These are phyloP conservation scores for Morella rubra DNA, from an alignment of 306 rosid genomes.

Conservation along the genomic window DNA sequence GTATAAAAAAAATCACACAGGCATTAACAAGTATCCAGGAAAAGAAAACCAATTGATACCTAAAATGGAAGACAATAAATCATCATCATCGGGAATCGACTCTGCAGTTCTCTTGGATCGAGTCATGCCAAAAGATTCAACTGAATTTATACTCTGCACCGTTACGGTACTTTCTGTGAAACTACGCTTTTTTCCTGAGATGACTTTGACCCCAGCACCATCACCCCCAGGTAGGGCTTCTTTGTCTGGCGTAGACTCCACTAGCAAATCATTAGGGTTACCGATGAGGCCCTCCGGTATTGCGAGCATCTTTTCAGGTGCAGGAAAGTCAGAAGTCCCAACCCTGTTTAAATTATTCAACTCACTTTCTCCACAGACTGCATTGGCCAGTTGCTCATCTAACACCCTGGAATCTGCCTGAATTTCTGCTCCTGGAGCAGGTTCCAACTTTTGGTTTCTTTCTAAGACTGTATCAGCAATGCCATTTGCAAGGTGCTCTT, in stretches of 20 bases:
- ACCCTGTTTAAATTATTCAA: conserved; percentile 40
- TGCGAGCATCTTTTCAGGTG: conserved; percentile 81
- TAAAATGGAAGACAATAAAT: conserved; percentile 92
- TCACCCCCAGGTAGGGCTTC: conserved; percentile 42
- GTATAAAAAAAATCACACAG: background rate
- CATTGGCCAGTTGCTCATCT: conserved; percentile 40
- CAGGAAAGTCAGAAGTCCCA: conserved; percentile 55
- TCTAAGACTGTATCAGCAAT: conserved; percentile 28
- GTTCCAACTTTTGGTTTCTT: conserved; percentile 35
- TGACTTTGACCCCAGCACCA: conserved; percentile 32
- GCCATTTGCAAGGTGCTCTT: conserved; percentile 34
- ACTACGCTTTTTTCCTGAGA: conserved; percentile 80
- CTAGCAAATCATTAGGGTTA: conserved; percentile 50
- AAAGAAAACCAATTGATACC: conserved; percentile 46
- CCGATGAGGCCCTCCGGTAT: conserved; percentile 38
- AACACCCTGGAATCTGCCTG: conserved; percentile 41
- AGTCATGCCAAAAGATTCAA: conserved; percentile 62
- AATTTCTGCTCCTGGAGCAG: conserved; percentile 35
- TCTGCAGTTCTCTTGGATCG: conserved; percentile 59
- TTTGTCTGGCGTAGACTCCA: conserved; percentile 62
- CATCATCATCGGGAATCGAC: conserved; percentile 91
- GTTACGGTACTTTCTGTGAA: conserved; percentile 81
- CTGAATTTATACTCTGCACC: conserved; percentile 63
- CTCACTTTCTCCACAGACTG: conserved; percentile 35
- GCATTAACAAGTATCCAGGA: conserved; percentile 15